Evolutionary conservation across 1,139 yeast species (phyloP), one percentile per base, ranked within the genome.

Genomic region (Wickerhamiella pararugosa): DNA sequence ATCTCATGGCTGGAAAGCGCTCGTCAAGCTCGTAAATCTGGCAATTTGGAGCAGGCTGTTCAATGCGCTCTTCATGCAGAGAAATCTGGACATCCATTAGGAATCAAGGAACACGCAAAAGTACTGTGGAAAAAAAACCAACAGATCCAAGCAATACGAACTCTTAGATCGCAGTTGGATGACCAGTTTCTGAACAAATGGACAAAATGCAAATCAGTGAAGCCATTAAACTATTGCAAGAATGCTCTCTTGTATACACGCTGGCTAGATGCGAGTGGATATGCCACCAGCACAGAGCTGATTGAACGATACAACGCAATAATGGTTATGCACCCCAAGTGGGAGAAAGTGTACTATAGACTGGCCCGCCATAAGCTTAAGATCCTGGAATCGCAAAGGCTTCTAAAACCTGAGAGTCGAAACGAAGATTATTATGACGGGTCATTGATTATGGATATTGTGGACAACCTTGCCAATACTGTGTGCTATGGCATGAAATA

Each of bases 51-150:
- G 49, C 67, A 83, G 34, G 80, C 97, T 0, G 75, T 90, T 1
- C 71, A 76, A 35, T 71, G 79, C 4, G 73, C 84, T 28, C 75
- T 87, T 59, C 71, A 73, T 44, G 90, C 94, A 0, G 66, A 76
- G 59, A 66, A 69, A 4, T 55, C 70, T 29, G 60, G 59, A 1
- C 58, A 63, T 38, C 61, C 63, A 1, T 65, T 68, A 25, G 84
- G 92, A 1, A 78, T 76, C 46, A 66, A 80, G 34, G 95, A 86
- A 56, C 81, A 82, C 58, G 83, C 97, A 0, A 77, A 82, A 45
- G 67, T 92, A 6, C 60, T 86, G 40, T 90, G 98, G 97, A 79
- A 76, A 1, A 86, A 83, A 56, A 95, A 94, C 1, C 92, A 84
- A 48, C 86, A 77, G 49, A 74, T 90, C 15, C 79, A 86, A 51